phyloP scores from a whole-genome alignment of 352 stramenopile species.

The Pelagophyceae sp. region DNA sequence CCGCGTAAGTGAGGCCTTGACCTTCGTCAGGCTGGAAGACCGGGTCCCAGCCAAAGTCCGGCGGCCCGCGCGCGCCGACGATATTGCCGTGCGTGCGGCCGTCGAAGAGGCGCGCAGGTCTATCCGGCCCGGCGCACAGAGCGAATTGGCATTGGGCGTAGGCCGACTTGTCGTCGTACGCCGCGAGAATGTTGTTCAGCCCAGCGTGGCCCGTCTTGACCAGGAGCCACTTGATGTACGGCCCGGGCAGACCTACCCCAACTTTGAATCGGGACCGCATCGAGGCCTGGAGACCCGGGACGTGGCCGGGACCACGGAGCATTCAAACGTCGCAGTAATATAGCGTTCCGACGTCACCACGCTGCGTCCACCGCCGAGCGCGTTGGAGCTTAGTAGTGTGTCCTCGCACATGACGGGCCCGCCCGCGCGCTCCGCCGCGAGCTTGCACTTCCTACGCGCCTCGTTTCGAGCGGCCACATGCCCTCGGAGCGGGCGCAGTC shows the following conservation, averaged over 20 bases:
- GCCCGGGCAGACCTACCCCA: slow-evolving; percentile 81
- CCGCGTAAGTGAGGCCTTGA: slow-evolving; percentile 60
- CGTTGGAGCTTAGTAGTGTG: slow-evolving; percentile 92
- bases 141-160: slow-evolving; percentile 94
- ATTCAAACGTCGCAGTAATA: too few species aligned
- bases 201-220: slow-evolving; percentile 78
- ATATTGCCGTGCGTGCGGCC: slow-evolving; percentile 51
- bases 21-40: slow-evolving; percentile 62
- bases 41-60: slow-evolving; percentile 68
- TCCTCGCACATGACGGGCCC: slow-evolving; percentile 65
- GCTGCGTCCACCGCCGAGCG: too few species aligned
- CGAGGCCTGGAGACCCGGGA: too few species aligned
- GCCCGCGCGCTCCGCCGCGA: slow-evolving; percentile 62
- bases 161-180: slow-evolving; percentile 85
- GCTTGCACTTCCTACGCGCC: slow-evolving; percentile 27
- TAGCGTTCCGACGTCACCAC: too few species aligned
- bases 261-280: too few species aligned
- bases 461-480: too few species aligned
- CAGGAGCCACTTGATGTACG: slow-evolving; percentile 98
- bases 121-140: slow-evolving; percentile 57
- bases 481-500: too few species aligned
- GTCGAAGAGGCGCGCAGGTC: slow-evolving; percentile 45
- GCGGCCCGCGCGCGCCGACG: slow-evolving; percentile 44
- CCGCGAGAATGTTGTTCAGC: slow-evolving; percentile 82
- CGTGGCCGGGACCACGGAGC: too few species aligned